phyloP scores from a whole-genome alignment of 2,329 filamentous ascomycete species.

The Hansfordia pulvinata region DNA sequence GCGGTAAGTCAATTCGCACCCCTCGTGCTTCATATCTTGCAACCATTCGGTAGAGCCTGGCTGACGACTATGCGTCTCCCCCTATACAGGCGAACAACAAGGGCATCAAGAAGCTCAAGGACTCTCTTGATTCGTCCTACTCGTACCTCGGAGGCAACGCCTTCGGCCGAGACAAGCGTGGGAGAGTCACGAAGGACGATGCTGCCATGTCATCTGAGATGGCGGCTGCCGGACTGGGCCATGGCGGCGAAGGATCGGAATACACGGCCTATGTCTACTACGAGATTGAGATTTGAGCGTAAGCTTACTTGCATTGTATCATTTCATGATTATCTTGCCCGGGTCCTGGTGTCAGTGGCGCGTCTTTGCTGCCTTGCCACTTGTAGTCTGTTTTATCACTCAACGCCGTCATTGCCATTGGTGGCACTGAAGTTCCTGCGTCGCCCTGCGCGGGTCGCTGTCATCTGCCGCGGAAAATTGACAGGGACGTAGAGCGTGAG shows the following conservation, averaged over 20 bases:
- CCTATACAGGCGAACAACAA: conserved; percentile 63
- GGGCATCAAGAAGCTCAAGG: conserved; percentile 62
- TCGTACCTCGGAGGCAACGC: conserved; percentile 92
- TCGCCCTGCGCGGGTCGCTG: too few relatives aligned
- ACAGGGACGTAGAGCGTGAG: too few relatives aligned
- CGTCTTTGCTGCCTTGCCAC: too few relatives aligned
- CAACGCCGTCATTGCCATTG: too few relatives aligned
- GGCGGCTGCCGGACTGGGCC: conserved; percentile 56
- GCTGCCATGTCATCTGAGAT: conserved; percentile 67
- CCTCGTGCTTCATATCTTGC: conserved; percentile 5
- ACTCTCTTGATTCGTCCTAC: conserved; percentile 70
- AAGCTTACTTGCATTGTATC: too few relatives aligned
- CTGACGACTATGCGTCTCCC: conserved; percentile 1
- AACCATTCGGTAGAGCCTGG: not conserved
- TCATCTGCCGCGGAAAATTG: too few relatives aligned
- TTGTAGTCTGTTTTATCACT: too few relatives aligned
- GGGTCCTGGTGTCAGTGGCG: too few relatives aligned
- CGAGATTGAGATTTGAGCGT: conserved; percentile 64
- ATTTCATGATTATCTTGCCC: conserved; percentile 1
- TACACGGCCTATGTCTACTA: conserved; percentile 98
- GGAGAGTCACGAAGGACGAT: conserved; percentile 83
- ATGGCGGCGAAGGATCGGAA: conserved; percentile 56
- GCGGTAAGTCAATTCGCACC: conserved; percentile 47
- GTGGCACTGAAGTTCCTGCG: too few relatives aligned
- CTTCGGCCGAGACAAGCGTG: conserved; percentile 86